Conservation (phyloP, 805 yeast species). For the Candida succiphila region DNA sequence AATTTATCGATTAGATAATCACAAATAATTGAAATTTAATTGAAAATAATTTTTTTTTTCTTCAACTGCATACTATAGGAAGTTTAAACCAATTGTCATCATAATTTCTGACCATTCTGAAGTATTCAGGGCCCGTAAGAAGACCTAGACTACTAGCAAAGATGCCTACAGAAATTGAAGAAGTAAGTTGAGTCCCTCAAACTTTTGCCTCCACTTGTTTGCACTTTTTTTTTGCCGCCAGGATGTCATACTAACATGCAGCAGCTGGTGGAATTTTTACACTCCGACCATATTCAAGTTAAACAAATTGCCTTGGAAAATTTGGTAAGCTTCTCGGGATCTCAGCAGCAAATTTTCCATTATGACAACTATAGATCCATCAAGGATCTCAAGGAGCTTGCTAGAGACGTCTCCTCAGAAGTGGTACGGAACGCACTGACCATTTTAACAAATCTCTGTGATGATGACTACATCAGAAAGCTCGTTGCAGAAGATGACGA, state of each 20-base stretch:
- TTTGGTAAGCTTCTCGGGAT: conserved; percentile 73
- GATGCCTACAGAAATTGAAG: too few relatives aligned
- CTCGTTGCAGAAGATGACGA: conserved; percentile 54
- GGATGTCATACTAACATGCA: too few relatives aligned
- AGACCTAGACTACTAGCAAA: too few relatives aligned
- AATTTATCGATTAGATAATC: too few relatives aligned
- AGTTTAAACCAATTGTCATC: too few relatives aligned
- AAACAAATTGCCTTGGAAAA: conserved; percentile 79
- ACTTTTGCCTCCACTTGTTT: neutral
- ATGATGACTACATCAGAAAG: conserved; percentile 51
- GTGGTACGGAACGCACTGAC: conserved; percentile 63
- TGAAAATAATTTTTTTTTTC: too few relatives aligned
- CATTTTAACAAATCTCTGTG: conserved; percentile 75
- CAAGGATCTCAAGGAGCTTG: conserved; percentile 55
- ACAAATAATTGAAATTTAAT: too few relatives aligned
- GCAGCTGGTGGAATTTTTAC: conserved; percentile 66
- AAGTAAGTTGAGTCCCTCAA: neutral
- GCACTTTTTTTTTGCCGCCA: too few relatives aligned
- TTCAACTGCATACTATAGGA: too few relatives aligned
- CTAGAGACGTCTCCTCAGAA: conserved; percentile 42
- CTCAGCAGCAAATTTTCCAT: conserved; percentile 55
- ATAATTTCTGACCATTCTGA: too few relatives aligned
- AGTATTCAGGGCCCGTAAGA: too few relatives aligned
- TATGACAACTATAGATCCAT: conserved; percentile 64
- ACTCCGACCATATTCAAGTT: conserved; percentile 70